These are phyloP conservation scores for Fusarium circinatum DNA, from an alignment of 2,329 filamentous ascomycete species.

Conservation along the genomic window DNA sequence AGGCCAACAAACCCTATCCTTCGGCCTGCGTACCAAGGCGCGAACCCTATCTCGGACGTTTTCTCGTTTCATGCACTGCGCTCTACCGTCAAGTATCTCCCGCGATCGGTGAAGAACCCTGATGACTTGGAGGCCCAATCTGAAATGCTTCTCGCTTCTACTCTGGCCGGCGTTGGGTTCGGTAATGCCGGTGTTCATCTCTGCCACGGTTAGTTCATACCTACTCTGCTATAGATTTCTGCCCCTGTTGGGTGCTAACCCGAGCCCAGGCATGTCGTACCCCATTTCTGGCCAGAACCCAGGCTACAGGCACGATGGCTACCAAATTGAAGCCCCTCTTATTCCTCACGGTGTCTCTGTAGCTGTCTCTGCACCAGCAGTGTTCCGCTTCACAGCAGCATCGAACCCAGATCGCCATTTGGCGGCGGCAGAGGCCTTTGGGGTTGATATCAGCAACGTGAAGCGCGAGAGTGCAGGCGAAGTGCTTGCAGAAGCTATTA, in stretches of 20 bases:
- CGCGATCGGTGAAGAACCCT: conserved; percentile 84
- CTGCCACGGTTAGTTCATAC: conserved; percentile 62
- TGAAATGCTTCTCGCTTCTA: conserved; percentile 95
- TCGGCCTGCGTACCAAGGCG: conserved; percentile 93
- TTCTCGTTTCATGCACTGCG: conserved; percentile 90
- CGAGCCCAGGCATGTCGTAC: conserved; percentile 83
- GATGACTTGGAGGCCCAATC: conserved; percentile 93
- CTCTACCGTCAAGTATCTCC: conserved; percentile 90
- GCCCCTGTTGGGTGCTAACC: conserved; percentile 16
- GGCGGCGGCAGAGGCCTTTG: conserved; percentile 88
- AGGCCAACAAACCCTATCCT: conserved; percentile 89
- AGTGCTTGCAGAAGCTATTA: conserved; percentile 84
- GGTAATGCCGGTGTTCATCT: conserved; percentile 96
- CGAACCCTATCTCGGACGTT: conserved; percentile 97
- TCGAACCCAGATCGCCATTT: conserved; percentile 94
- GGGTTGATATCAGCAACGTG: conserved; percentile 86
- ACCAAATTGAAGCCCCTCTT: conserved; percentile 78
- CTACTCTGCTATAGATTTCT: not conserved
- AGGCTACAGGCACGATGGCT: conserved; percentile 87
- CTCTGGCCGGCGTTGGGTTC: conserved; percentile 93
- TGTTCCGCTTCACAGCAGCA: conserved; percentile 91
- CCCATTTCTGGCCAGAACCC: conserved; percentile 96
- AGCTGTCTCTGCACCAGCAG: conserved; percentile 90
- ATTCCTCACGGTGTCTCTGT: conserved; percentile 98
- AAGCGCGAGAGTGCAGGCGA: conserved; percentile 91